phyloP scores from a whole-genome alignment of 208 protist genomes.

The Acanthamoeba lenticulata region DNA sequence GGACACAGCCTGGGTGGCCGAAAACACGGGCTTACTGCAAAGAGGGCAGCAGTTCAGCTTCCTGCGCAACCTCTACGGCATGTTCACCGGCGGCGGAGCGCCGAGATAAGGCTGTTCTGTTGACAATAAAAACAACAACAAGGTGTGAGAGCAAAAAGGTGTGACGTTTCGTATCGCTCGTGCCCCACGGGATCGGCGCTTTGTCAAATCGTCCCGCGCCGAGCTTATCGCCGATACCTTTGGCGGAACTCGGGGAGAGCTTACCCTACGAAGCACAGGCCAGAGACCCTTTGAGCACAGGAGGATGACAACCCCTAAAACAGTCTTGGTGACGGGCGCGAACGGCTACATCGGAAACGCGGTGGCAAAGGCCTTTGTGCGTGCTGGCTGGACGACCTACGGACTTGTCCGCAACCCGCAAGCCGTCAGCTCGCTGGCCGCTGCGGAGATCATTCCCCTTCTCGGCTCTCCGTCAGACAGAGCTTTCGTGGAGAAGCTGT shows the following conservation, averaged over 20 bases:
- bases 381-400: not conserved
- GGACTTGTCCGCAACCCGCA: not conserved
- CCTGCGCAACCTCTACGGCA: not conserved
- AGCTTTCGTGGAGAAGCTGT: not conserved
- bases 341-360: not conserved
- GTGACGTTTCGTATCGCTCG: too few relatives aligned
- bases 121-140: too few relatives aligned
- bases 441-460: not conserved
- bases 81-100: not conserved
- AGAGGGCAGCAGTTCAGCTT: not conserved
- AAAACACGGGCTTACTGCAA: not conserved
- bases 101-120: too few relatives aligned
- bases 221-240: too few relatives aligned
- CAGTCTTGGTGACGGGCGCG: not conserved
- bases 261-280: too few relatives aligned
- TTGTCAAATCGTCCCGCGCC: too few relatives aligned
- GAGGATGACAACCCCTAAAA: not conserved
- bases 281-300: not conserved
- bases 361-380: not conserved
- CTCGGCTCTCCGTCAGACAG: not conserved
- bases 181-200: too few relatives aligned
- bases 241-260: too few relatives aligned
- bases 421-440: not conserved
- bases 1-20: not conserved
- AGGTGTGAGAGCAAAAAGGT: too few relatives aligned